These are phyloP conservation scores for Emydomyces testavorans DNA, from an alignment of 2,329 filamentous ascomycete species.

Conservation along the genomic window DNA sequence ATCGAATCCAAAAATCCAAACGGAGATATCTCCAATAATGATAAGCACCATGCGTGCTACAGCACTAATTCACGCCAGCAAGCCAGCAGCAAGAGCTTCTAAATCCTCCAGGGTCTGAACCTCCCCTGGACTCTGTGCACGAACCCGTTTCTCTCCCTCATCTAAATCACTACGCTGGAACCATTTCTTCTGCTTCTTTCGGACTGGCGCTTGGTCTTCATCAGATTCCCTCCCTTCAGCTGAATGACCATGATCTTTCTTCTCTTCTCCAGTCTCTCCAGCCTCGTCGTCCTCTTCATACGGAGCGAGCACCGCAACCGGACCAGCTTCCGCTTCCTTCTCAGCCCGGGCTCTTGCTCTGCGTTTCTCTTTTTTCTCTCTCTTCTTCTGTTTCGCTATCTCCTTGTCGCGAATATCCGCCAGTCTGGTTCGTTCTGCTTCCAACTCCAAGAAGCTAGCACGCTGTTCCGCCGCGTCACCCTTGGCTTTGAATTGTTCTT, in stretches of 20 bases:
- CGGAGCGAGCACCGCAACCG: constrained; percentile 26
- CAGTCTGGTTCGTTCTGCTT: constrained; percentile 57
- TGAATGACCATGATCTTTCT: constrained; percentile 16
- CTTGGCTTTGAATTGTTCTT: constrained; percentile 63
- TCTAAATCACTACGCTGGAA: constrained; percentile 25
- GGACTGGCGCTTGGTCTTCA: constrained; percentile 21
- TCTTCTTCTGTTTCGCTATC: constrained; percentile 60
- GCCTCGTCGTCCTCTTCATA: constrained; percentile 18
- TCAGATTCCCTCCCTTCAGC: constrained; percentile 12
- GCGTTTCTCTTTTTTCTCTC: constrained; percentile 39
- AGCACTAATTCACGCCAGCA: constrained; percentile 26
- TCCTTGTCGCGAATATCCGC: constrained; percentile 78
- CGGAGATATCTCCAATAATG: not conserved
- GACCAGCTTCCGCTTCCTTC: constrained; percentile 24
- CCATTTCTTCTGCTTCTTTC: constrained; percentile 34
- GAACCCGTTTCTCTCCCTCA: constrained; percentile 20
- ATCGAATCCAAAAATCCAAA: not conserved
- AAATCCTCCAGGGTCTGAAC: constrained; percentile 39
- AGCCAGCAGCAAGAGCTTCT: constrained; percentile 37
- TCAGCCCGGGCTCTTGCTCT: constrained; percentile 30
- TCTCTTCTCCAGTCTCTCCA: no score
- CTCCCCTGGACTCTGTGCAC: constrained; percentile 21
- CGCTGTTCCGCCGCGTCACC: constrained; percentile 69
- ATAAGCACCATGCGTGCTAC: no score
- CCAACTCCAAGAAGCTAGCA: constrained; percentile 63